phyloP scores from a whole-genome alignment of 2,329 filamentous ascomycete species.

The Ophiostoma himal-ulmi region DNA sequence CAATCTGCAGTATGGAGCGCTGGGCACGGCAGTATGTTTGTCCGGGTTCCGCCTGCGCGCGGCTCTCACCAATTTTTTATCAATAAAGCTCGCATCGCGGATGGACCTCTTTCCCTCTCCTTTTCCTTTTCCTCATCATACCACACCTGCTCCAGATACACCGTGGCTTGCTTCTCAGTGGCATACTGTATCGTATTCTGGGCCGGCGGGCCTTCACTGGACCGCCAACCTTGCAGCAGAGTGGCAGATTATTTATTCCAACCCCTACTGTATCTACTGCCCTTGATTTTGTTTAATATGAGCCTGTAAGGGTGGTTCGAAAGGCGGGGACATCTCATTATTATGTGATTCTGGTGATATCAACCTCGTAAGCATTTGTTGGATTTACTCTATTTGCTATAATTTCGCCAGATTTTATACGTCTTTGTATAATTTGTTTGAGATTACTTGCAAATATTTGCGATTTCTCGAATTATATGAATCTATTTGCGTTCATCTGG shows the following conservation, averaged over 20 bases:
- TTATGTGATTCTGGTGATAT: neutral
- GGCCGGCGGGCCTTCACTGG: slow-evolving; percentile 48
- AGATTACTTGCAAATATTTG: neutral
- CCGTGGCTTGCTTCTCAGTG: slow-evolving; percentile 19
- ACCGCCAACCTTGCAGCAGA: slow-evolving; percentile 41
- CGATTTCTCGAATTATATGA: neutral
- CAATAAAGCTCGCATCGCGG: slow-evolving; percentile 15
- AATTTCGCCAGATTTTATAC: neutral
- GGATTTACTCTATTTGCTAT: neutral
- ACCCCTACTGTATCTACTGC: slow-evolving; percentile 79
- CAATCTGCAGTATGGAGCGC: neutral
- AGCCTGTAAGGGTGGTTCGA: slow-evolving; percentile 74
- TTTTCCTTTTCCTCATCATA: slow-evolving; percentile 28
- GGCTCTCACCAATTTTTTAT: neutral
- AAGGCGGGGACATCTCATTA: slow-evolving; percentile 62
- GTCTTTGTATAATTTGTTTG: neutral
- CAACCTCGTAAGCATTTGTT: neutral
- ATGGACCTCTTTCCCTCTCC: neutral
- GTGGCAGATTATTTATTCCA: slow-evolving; percentile 53
- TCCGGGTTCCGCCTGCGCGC: slow-evolving; percentile 14
- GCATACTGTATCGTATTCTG: slow-evolving; percentile 32
- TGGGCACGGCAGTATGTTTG: slow-evolving; percentile 19
- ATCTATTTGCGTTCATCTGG: neutral
- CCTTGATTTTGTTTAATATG: slow-evolving; percentile 66
- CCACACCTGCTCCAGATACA: slow-evolving; percentile 16